These are phyloP conservation scores for Rhododendron mucronatum DNA, from an alignment of 148 eudicot species.

Conservation along the genomic window DNA sequence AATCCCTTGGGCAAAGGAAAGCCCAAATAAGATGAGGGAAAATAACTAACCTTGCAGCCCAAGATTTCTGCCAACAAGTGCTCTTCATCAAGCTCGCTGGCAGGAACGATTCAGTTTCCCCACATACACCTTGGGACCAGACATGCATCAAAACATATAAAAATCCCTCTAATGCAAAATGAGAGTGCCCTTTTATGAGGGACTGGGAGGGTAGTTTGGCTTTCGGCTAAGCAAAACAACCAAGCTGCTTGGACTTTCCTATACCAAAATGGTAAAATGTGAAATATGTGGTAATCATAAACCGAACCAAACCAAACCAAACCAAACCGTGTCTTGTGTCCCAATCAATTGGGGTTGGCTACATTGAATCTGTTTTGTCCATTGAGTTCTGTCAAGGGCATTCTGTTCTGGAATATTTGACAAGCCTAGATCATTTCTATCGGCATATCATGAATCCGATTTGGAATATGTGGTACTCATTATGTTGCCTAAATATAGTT, in stretches of 20 bases:
- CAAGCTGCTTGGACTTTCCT: not conserved
- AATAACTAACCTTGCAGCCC: not conserved
- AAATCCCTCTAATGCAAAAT: not conserved
- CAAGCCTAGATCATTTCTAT: not conserved
- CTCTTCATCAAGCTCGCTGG: not conserved
- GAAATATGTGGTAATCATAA: not conserved
- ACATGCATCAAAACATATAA: not conserved
- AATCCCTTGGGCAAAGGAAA: not conserved
- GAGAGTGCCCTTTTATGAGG: not conserved
- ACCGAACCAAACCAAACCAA: not conserved
- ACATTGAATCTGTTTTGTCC: not conserved
- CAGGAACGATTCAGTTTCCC: not conserved
- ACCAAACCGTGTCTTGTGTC: not conserved
- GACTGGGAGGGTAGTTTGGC: not conserved
- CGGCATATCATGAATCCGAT: not conserved
- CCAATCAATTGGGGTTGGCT: not conserved
- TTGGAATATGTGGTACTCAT: not conserved
- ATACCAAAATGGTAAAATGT: not conserved
- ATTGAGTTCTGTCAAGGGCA: not conserved
- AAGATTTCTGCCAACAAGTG: not conserved
- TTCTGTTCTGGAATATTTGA: not conserved
- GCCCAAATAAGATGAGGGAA: not conserved
- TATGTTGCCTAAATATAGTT: not conserved
- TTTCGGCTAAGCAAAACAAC: not conserved
- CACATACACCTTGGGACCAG: not conserved